Conservation (phyloP, 1,284 basidiomycete genomes). For the Heterobasidion parviporum region DNA sequence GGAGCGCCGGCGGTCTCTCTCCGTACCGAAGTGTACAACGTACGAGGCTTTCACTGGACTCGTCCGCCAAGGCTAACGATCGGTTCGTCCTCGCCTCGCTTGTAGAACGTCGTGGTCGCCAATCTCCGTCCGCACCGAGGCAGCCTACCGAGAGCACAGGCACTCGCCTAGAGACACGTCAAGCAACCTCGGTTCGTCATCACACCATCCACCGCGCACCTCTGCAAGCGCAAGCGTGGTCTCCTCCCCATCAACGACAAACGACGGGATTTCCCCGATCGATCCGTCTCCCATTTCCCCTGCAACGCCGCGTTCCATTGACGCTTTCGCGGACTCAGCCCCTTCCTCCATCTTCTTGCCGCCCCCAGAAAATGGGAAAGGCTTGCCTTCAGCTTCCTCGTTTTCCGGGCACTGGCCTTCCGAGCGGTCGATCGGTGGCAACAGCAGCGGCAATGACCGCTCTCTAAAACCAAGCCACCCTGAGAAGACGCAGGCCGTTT, state of each 20-base stretch:
- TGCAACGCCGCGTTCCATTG: constrained; percentile 5
- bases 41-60: background rate
- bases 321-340: constrained; percentile 11
- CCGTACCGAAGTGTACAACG: constrained; percentile 3
- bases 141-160: background rate
- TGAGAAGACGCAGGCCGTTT: too few relatives aligned
- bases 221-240: background rate
- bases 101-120: background rate
- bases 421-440: background rate
- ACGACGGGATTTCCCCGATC: constrained; percentile 8
- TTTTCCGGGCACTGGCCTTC: background rate
- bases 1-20: constrained; percentile 7
- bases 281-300: constrained; percentile 10
- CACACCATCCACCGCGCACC: background rate
- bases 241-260: constrained; percentile 10
- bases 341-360: background rate
- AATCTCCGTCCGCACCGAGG: background rate
- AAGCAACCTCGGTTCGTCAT: background rate
- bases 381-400: too few relatives aligned
- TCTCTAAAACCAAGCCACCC: background rate
- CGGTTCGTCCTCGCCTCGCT: too few relatives aligned
- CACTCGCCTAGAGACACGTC: background rate
- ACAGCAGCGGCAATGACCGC: background rate
- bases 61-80: background rate
- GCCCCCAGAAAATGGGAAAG: too few relatives aligned